Base-by-base conservation (phyloP, 1,284 basidiomycete genomes). In the Boletus smithii region DNA sequence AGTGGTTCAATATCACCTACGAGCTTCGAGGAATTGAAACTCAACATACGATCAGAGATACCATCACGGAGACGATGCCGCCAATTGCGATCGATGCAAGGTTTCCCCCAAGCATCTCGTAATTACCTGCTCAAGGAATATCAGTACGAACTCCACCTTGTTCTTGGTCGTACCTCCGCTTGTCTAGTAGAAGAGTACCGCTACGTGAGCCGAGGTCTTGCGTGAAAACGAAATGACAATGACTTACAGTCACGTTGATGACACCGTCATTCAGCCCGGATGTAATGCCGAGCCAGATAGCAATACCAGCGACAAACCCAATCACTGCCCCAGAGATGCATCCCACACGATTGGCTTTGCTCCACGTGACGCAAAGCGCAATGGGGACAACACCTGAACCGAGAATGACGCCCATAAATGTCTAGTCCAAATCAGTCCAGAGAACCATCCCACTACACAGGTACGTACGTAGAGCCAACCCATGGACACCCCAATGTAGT, bases 321-420 rank as follows among this genome's bases (percentile, higher is more conserved):
- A 69, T 60, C 27, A 93, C 55, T 7, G 91, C 73, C 5, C 88
- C 94, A 8, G 66, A 69, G 35, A 93, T 76, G 60, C 87, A 90
- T 6, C 88, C 91, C 65, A 75, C 79, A 58, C 85, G 88, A 68
- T 91, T 94, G n/a, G 89, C 88, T 60, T 81, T 85, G 47, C 71
- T 75, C 84, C 91, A 92, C 1, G 85, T 87, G 49, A 93, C 80
- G 53, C 83, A 86, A 14, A 87, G 72, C 2, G 92, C 92, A 56
- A 95, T 90, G 3, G 93, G 93, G 5, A 85, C 84, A 29, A 95
- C 93, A 2, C 80, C 92, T 3, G 86, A 85, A 1, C 91, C 91
- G 14, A 95, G 80, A 40, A 88, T 80, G 49, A 89, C 86, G 6
- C 87, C 88, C 85, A 91, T 88, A 65, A 89, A 88, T 14, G 82